phyloP scores from a whole-genome alignment of 2,329 filamentous ascomycete genomes.

The Aspergillus neotritici region DNA sequence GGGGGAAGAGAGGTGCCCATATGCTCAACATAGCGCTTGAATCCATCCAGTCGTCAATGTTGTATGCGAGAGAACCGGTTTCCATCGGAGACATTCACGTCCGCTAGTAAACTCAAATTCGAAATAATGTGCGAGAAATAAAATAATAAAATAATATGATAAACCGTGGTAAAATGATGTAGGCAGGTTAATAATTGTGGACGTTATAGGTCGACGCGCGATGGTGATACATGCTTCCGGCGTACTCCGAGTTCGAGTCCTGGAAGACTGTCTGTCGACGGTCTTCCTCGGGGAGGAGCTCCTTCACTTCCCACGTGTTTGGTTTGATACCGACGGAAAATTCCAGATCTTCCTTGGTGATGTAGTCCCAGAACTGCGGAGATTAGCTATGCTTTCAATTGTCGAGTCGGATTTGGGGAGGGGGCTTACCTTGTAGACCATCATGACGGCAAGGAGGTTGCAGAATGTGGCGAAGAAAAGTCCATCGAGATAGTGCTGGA shows the following conservation, averaged over 20 bases:
- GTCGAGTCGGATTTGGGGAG: slow-evolving; percentile 1
- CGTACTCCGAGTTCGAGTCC: slow-evolving; percentile 48
- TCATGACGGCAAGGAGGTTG: slow-evolving; percentile 95
- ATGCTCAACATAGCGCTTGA: no score
- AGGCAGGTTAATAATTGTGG: slow-evolving; percentile 28
- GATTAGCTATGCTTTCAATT: slow-evolving; percentile 24
- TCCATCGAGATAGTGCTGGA: slow-evolving; percentile 90
- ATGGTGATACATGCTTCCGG: slow-evolving; percentile 40
- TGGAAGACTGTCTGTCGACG: slow-evolving; percentile 66
- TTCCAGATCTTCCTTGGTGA: slow-evolving; percentile 95
- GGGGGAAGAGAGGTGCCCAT: no score
- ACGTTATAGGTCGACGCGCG: slow-evolving; percentile 34
- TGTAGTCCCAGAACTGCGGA: slow-evolving; percentile 92
- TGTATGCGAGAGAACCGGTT: no score
- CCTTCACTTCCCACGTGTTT: slow-evolving; percentile 98
- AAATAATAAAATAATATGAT: no score
- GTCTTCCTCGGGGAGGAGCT: slow-evolving; percentile 75
- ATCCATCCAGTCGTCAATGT: no score
- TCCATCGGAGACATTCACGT: no score
- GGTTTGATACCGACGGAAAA: slow-evolving; percentile 93
- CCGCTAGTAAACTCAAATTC: no score
- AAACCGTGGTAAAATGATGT: no score
- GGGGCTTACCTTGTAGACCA: slow-evolving; percentile 85
- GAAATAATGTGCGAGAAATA: no score
- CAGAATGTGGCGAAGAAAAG: slow-evolving; percentile 90